Base-by-base conservation (phyloP, 2,329 filamentous ascomycete genomes). In the Corniculantispora saksenae region DNA sequence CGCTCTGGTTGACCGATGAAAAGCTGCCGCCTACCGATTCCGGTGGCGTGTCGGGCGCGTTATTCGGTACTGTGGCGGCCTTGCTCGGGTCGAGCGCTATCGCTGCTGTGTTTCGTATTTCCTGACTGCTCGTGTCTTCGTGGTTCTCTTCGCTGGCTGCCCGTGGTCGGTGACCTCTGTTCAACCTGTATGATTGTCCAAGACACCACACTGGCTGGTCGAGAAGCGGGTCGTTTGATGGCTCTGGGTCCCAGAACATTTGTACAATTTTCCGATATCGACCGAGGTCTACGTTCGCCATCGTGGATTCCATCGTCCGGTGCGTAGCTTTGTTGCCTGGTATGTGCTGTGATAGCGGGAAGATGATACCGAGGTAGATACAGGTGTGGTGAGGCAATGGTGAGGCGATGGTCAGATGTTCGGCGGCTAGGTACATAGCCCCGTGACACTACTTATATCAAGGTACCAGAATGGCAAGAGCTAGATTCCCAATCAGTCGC, bases 171-270 rank as follows among this genome's bases (percentile, higher is more conserved):
- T 64, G 55, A 19, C 60, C 35, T 27, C 32, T 58, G 13, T 58
- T 45, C 55, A 86, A 77, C 29, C 76, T 81, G 70, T 88, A 88
- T 38, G 79, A 80, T 63, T 78, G 77, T 40, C 86, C 86, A 8
- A 98, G 82, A 73, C 93, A 96, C 94, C 94, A 98, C 67, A 97
- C 91, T 15, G 91, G 87, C 40, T 86, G 83, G 68, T 89, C 84
- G 45, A 85, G 83, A 66, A 80, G 76, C 65, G 88, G 82, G 74
- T 97, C 89, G 79, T 97, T 97, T 68, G 86, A 87, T 7, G 93
- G 94, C 69, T 94, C 89, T 0, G 93, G 93, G 71, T 97, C 94
- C 90, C 93, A 97, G 73, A 98, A 90, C 80, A 92, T 93, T 79
- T 94, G 91, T 66, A 97, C 89, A 71, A 97, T 88, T 68, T 91